phyloP scores from a whole-genome alignment of 139 green algal species.

The Diplosphaera chodatii region DNA sequence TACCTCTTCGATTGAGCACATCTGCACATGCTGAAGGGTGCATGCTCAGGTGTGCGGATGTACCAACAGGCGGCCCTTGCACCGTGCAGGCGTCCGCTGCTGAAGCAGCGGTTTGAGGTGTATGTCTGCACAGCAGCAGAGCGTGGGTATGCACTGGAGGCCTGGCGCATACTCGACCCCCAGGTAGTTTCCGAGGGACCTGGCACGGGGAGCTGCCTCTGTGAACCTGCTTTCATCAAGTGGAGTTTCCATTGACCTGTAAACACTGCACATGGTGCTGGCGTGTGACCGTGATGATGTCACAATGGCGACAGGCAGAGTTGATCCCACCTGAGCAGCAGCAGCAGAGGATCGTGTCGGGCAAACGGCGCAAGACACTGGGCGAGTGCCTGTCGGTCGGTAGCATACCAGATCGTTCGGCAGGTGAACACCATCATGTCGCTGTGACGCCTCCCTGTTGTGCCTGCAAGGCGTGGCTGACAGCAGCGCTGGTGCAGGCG shows the following conservation, averaged over 20 bases:
- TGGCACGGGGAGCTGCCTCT: too few species aligned
- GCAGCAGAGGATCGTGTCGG: background rate
- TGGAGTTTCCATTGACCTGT: too few species aligned
- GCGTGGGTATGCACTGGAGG: conserved; percentile 75
- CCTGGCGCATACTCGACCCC: conserved; percentile 75
- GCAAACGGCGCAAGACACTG: background rate
- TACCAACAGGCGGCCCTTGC: background rate
- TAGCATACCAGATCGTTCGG: background rate
- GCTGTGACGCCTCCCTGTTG: too few species aligned
- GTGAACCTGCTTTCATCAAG: too few species aligned
- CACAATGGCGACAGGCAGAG: background rate
- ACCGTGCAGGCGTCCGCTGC: background rate
- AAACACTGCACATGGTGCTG: background rate
- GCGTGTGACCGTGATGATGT: background rate
- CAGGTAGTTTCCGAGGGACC: conserved; percentile 52
- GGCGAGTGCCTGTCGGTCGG: background rate
- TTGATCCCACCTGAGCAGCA: background rate
- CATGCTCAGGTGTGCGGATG: conserved; percentile 1
- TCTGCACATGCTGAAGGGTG: too few species aligned
- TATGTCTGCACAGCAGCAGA: conserved; percentile 84
- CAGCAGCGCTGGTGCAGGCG: too few species aligned
- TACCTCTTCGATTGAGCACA: too few species aligned
- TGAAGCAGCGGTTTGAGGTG: conserved; percentile 53
- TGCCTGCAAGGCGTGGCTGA: too few species aligned
- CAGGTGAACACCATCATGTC: too few species aligned